phyloP scores from a whole-genome alignment of 2,329 filamentous ascomycete genomes.

The Scedosporium aurantiacum region DNA sequence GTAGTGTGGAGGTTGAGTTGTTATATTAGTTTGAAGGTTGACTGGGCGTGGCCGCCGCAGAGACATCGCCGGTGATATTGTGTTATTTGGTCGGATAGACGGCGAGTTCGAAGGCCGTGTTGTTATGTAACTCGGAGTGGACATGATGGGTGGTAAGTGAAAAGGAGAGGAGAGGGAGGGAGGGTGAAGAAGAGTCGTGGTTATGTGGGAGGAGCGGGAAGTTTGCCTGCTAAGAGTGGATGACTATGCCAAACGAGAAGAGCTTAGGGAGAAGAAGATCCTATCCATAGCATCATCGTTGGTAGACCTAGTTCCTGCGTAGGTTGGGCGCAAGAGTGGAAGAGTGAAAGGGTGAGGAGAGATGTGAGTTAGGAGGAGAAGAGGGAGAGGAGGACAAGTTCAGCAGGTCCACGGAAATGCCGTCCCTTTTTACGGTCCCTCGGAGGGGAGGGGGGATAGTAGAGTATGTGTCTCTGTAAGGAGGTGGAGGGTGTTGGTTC shows the following conservation, averaged over 20 bases:
- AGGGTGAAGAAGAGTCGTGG: background rate
- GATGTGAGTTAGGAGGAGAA: background rate
- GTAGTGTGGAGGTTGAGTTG: constrained; percentile 21
- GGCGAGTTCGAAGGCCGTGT: background rate
- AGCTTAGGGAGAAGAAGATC: background rate
- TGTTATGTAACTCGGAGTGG: background rate
- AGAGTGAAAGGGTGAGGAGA: background rate
- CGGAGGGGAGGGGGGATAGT: background rate
- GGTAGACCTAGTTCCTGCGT: background rate
- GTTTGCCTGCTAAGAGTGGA: background rate
- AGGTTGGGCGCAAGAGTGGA: background rate
- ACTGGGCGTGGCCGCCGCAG: constrained; percentile 32
- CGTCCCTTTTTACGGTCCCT: background rate
- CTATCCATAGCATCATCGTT: background rate
- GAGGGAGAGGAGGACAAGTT: background rate
- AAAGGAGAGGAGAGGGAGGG: background rate
- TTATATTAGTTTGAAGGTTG: constrained; percentile 36
- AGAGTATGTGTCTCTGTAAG: background rate
- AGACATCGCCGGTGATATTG: background rate
- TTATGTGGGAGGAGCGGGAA: background rate
- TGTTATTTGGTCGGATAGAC: background rate
- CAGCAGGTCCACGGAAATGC: background rate
- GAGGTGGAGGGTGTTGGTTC: background rate
- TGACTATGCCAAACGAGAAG: background rate
- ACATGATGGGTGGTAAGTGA: constrained; percentile 11